phyloP scores from a whole-genome alignment of 1,284 basidiomycete genomes.

The Naganishia liquefaciens region DNA sequence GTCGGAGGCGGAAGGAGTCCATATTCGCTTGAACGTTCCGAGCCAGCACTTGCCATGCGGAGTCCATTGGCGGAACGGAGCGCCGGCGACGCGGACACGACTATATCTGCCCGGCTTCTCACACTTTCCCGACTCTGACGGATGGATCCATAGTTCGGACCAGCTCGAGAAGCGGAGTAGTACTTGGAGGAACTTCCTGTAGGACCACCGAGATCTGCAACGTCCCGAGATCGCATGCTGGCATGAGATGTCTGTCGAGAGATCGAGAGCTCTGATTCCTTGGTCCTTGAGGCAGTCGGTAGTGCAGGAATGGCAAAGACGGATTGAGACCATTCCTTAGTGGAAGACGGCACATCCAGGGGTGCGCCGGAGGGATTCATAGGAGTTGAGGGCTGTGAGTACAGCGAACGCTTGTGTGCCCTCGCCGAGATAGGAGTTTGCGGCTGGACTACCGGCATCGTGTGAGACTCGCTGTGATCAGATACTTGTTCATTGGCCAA shows the following conservation, averaged over 20 bases:
- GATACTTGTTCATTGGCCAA: background rate
- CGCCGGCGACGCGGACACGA: slow-evolving; percentile 31
- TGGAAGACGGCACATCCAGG: background rate
- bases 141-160: slow-evolving; percentile 16
- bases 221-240: slow-evolving; percentile 13
- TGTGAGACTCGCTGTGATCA: slow-evolving; percentile 79
- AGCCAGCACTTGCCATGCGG: slow-evolving; percentile 39
- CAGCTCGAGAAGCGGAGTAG: slow-evolving; percentile 13
- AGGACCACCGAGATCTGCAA: slow-evolving; percentile 16
- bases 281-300: background rate
- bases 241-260: slow-evolving; percentile 16
- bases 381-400: slow-evolving; percentile 5
- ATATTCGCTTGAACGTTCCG: slow-evolving; percentile 44
- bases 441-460: slow-evolving; percentile 80
- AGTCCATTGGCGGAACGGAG: slow-evolving; percentile 32
- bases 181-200: slow-evolving; percentile 17
- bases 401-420: slow-evolving; percentile 41
- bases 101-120: slow-evolving; percentile 42
- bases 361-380: slow-evolving; percentile 21
- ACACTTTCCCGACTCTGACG: slow-evolving; percentile 42
- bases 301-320: slow-evolving; percentile 29
- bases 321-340: background rate
- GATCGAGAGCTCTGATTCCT: background rate
- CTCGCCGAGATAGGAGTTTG: slow-evolving; percentile 69
- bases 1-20: slow-evolving; percentile 33